phyloP scores from a whole-genome alignment of 2,329 filamentous ascomycete genomes.

The Diaporthe vexans region DNA sequence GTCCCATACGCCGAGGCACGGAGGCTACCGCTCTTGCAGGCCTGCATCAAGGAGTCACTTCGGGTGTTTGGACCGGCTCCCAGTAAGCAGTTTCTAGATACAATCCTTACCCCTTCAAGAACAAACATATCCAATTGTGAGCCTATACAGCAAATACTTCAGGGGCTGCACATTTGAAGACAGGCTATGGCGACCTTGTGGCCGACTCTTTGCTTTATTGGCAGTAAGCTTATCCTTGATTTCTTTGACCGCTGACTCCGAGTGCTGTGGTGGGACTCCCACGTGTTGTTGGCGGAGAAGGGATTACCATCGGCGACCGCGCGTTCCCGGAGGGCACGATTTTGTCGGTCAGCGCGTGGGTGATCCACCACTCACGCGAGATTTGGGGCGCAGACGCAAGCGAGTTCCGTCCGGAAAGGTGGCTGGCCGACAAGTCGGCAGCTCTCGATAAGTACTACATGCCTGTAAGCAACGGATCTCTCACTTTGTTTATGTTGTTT shows the following conservation, averaged over 20 bases:
- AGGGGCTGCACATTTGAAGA: too few relatives aligned
- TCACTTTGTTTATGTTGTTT: slow-evolving; percentile 37
- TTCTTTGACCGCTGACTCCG: too few relatives aligned
- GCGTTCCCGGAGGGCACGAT: slow-evolving; percentile 49
- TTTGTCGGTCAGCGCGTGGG: slow-evolving; percentile 46
- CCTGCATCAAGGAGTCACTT: slow-evolving; percentile 52
- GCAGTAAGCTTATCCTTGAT: too few relatives aligned
- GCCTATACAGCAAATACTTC: too few relatives aligned
- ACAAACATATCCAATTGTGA: too few relatives aligned
- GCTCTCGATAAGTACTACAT: slow-evolving; percentile 41
- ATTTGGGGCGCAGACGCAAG: slow-evolving; percentile 45
- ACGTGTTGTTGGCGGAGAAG: slow-evolving; percentile 47
- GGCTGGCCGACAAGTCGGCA: slow-evolving; percentile 42
- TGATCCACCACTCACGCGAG: slow-evolving; percentile 48
- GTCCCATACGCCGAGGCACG: slow-evolving; percentile 48
- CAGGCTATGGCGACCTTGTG: too few relatives aligned
- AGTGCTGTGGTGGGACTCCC: slow-evolving; percentile 43
- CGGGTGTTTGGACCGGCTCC: slow-evolving; percentile 48
- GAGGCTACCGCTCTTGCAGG: slow-evolving; percentile 50
- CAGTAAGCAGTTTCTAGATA: background rate
- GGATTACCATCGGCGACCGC: slow-evolving; percentile 47
- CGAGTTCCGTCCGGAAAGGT: slow-evolving; percentile 45
- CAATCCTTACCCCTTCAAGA: too few relatives aligned
- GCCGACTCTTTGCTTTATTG: too few relatives aligned
- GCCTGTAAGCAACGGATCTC: slow-evolving; percentile 31